Percentiles rank a stretch among this genome's conserved stretches.
Conservation (phyloP, 352 stramenopile species). For the Aphanomyces stellatus region DNA sequence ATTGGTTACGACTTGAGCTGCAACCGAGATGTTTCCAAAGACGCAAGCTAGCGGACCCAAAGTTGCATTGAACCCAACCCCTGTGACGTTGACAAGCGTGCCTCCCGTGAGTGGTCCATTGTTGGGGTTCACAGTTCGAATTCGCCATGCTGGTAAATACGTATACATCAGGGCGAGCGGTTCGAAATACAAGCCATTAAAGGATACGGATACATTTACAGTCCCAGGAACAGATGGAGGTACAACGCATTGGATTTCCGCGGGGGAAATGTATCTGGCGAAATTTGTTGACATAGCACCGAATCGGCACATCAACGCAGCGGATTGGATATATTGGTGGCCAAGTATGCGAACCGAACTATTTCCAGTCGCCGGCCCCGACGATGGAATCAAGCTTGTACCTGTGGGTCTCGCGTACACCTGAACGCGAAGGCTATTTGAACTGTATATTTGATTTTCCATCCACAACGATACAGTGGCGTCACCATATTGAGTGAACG, state of each 20-base stretch:
- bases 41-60: too few relatives aligned
- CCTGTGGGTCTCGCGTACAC: conserved; percentile 22
- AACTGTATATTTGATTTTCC: conserved; percentile 20
- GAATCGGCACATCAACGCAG: conserved; percentile 25
- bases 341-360: conserved; percentile 22
- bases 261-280: conserved; percentile 17
- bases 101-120: conserved; percentile 19
- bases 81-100: background rate
- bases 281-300: background rate
- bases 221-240: background rate
- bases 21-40: too few relatives aligned
- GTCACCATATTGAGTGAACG: background rate
- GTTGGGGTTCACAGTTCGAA: conserved; percentile 24
- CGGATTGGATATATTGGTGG: conserved; percentile 21
- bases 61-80: too few relatives aligned
- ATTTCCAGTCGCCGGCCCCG: conserved; percentile 21
- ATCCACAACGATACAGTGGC: conserved; percentile 18
- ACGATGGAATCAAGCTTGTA: conserved; percentile 16
- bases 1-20: too few relatives aligned
- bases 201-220: conserved; percentile 1
- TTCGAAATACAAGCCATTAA: conserved; percentile 3
- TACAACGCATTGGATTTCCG: conserved; percentile 19
- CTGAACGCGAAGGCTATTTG: background rate
- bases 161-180: conserved; percentile 24
- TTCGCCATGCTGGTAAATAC: conserved; percentile 29